phyloP scores from a whole-genome alignment of 169 alveolate genomes.

The Plasmodium billcollinsi region DNA sequence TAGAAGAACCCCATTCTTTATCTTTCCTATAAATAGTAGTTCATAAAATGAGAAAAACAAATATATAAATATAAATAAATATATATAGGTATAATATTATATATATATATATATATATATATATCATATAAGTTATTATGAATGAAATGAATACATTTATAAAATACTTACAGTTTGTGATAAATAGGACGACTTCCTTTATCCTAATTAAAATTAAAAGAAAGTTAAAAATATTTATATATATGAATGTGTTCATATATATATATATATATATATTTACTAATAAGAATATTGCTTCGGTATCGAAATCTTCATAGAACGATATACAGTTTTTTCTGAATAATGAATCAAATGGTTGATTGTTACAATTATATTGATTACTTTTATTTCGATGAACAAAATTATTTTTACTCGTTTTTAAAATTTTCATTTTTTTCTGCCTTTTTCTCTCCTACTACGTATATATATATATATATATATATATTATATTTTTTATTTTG shows the following conservation, averaged over 20 bases:
- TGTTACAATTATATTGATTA: constrained; percentile 9
- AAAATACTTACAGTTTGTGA: constrained; percentile 23
- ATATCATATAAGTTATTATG: neutral
- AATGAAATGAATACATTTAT: neutral
- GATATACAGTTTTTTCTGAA: constrained; percentile 43
- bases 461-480: neutral
- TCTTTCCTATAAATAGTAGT: neutral
- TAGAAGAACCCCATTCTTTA: neutral
- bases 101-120: no score
- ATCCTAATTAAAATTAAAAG: constrained; percentile 34
- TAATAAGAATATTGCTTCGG: constrained; percentile 68
- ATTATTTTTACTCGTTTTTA: constrained; percentile 30
- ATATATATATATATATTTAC: constrained; percentile 13
- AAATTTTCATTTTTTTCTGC: constrained; percentile 37
- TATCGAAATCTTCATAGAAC: constrained; percentile 40
- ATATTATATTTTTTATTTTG: constrained; percentile 1
- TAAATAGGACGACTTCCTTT: constrained; percentile 36
- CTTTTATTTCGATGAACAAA: constrained; percentile 7
- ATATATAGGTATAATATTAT: neutral
- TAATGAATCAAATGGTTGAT: constrained; percentile 21
- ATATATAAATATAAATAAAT: neutral
- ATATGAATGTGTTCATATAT: neutral
- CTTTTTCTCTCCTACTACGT: neutral
- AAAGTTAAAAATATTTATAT: neutral
- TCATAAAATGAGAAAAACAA: neutral